These are phyloP conservation scores for Nannochloropsis salina DNA, from an alignment of 108 stramenopile genomes.

Conservation along the genomic window DNA sequence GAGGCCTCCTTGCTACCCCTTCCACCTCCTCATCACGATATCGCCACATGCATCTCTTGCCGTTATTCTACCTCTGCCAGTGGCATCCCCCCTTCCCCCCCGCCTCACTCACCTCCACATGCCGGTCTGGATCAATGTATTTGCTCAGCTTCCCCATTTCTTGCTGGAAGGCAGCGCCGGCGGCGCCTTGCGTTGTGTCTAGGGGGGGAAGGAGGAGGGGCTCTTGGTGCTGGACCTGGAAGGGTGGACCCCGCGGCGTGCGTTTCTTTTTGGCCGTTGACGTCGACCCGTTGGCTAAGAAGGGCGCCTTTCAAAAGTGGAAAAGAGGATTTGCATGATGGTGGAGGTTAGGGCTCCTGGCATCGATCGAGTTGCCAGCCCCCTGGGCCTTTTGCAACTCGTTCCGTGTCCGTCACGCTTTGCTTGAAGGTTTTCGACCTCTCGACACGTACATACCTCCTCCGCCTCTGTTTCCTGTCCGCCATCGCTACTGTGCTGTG, in stretches of 20 bases:
- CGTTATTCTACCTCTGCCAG: too few relatives aligned
- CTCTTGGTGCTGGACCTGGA: conserved; percentile 16
- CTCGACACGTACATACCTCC: background rate
- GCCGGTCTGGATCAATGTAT: background rate
- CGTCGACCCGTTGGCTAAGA: background rate
- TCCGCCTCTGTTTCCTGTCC: conserved; percentile 1
- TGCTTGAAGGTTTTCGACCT: too few relatives aligned
- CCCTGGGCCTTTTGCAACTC: too few relatives aligned
- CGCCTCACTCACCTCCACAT: background rate
- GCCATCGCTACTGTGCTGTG: background rate
- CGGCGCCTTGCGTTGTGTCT: background rate
- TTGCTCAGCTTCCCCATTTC: background rate
- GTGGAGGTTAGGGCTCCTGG: too few relatives aligned
- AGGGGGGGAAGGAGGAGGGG: background rate
- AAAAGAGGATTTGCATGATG: too few relatives aligned
- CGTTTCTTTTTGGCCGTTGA: conserved; percentile 17
- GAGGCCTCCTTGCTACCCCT: background rate
- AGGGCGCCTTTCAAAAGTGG: background rate
- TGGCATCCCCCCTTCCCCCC: background rate
- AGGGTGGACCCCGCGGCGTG: background rate
- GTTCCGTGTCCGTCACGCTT: too few relatives aligned
- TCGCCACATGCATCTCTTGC: too few relatives aligned
- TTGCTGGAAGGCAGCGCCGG: background rate
- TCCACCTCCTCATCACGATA: too few relatives aligned
- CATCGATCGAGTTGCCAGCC: too few relatives aligned